These are phyloP conservation scores for Mycena capillaripes DNA, from an alignment of 768 basidiomycete genomes.

Conservation along the genomic window DNA sequence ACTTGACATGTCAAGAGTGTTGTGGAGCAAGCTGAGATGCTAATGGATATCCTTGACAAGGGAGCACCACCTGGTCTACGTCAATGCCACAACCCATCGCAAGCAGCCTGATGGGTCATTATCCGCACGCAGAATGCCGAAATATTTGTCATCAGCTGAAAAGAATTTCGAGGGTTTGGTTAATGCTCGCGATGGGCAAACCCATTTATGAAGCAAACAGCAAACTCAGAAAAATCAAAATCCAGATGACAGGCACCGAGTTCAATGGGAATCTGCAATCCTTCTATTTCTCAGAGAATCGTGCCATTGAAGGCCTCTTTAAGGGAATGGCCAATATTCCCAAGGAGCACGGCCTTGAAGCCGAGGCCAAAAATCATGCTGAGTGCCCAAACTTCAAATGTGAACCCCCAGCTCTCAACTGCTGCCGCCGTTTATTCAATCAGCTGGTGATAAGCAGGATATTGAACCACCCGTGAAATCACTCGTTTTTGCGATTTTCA, in stretches of 20 bases:
- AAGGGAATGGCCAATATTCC: slow-evolving; percentile 11
- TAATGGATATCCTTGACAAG: slow-evolving; percentile 6
- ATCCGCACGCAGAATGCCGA: slow-evolving; percentile 3
- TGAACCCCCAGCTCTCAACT: neutral
- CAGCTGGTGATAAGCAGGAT: too few species aligned
- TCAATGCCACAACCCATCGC: slow-evolving; percentile 4
- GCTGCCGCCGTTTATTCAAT: slow-evolving; percentile 11
- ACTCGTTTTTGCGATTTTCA: too few species aligned
- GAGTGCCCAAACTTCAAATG: slow-evolving; percentile 7
- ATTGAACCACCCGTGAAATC: too few species aligned
- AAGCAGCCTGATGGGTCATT: neutral
- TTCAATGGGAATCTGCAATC: neutral
- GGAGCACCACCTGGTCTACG: neutral
- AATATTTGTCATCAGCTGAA: neutral
- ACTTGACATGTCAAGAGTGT: slow-evolving; percentile 5
- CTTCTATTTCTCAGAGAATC: neutral
- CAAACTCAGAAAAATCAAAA: neutral
- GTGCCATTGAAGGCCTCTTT: neutral
- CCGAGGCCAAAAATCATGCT: neutral
- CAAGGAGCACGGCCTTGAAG: neutral
- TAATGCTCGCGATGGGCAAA: neutral
- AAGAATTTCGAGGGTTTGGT: neutral
- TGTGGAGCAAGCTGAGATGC: neutral
- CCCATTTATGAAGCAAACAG: neutral
- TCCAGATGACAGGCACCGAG: neutral